A percentile compares a stretch with the other conserved stretches of the same genome.
phyloP scores from a whole-genome alignment of 805 yeast genomes.

The Blastobotrys mokoenaii region DNA sequence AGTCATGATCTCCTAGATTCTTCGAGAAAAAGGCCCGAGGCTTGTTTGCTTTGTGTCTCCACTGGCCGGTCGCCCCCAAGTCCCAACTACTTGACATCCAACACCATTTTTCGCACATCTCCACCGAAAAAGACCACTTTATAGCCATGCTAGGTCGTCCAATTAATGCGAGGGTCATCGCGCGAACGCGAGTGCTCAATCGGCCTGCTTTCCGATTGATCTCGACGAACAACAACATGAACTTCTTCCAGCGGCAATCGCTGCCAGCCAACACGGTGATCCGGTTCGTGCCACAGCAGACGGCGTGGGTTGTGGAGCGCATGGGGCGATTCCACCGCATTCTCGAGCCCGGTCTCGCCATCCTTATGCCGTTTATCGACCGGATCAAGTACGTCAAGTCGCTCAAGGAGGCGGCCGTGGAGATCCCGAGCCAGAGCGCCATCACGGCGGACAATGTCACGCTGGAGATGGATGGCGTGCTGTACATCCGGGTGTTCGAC shows the following conservation, averaged over 20 bases:
- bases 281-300: conserved; percentile 81
- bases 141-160: too few relatives aligned
- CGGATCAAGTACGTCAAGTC: conserved; percentile 75
- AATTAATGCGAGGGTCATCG: too few relatives aligned
- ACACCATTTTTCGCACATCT: too few relatives aligned
- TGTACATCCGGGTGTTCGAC: conserved; percentile 68
- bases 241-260: conserved; percentile 51
- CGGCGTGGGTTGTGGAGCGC: conserved; percentile 85
- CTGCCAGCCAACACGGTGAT: conserved; percentile 70
- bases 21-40: too few relatives aligned
- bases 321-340: conserved; percentile 73
- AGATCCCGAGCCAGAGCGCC: conserved; percentile 76
- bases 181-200: too few relatives aligned
- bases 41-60: too few relatives aligned
- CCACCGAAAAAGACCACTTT: too few relatives aligned
- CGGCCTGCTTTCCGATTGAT: too few relatives aligned
- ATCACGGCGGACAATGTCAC: conserved; percentile 83
- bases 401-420: conserved; percentile 75
- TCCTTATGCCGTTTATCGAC: conserved; percentile 65
- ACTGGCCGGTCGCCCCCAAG: too few relatives aligned
- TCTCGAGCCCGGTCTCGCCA: conserved; percentile 69
- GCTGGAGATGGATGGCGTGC: conserved; percentile 75
- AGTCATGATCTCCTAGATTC: too few relatives aligned
- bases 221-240: conserved; percentile 24
- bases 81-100: too few relatives aligned